Evolutionary conservation across 352 stramenopile genomes (phyloP).

Genomic region (Hyaloperonospora brassicae): DNA sequence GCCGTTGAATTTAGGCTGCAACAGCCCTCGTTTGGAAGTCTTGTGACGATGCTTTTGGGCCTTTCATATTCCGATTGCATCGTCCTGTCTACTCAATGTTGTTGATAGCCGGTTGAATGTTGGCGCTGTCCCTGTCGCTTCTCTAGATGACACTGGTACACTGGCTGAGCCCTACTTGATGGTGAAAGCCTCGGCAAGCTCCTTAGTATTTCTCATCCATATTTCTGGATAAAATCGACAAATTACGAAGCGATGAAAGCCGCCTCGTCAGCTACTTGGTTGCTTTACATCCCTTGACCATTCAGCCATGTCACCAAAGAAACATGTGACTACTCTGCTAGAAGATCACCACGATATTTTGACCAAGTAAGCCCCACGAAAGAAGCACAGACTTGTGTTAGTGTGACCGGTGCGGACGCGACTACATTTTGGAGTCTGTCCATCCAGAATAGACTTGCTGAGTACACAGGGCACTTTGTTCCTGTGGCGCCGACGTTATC

Average conservation of each 20-base stretch:
- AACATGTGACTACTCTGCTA: slow-evolving; percentile 25
- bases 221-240: slow-evolving; percentile 15
- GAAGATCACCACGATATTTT: slow-evolving; percentile 21
- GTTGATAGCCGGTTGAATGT: too few relatives aligned
- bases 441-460: not conserved
- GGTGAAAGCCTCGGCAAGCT: slow-evolving; percentile 32
- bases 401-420: slow-evolving; percentile 9
- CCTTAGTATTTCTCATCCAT: slow-evolving; percentile 27
- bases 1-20: too few relatives aligned
- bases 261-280: slow-evolving; percentile 21
- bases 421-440: not conserved
- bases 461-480: slow-evolving; percentile 1
- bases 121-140: too few relatives aligned
- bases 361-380: slow-evolving; percentile 16
- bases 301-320: slow-evolving; percentile 22
- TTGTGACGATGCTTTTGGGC: too few relatives aligned
- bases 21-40: too few relatives aligned
- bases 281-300: slow-evolving; percentile 17
- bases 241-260: slow-evolving; percentile 25
- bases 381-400: slow-evolving; percentile 3
- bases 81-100: too few relatives aligned
- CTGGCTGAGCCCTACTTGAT: too few relatives aligned
- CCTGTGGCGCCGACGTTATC: slow-evolving; percentile 5
- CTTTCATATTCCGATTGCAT: too few relatives aligned
- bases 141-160: too few relatives aligned